A percentile compares a stretch with the other conserved stretches of the same genome.
Evolutionary conservation across 2,329 filamentous ascomycete species (phyloP).

Genomic region (Epichloe typhina): DNA sequence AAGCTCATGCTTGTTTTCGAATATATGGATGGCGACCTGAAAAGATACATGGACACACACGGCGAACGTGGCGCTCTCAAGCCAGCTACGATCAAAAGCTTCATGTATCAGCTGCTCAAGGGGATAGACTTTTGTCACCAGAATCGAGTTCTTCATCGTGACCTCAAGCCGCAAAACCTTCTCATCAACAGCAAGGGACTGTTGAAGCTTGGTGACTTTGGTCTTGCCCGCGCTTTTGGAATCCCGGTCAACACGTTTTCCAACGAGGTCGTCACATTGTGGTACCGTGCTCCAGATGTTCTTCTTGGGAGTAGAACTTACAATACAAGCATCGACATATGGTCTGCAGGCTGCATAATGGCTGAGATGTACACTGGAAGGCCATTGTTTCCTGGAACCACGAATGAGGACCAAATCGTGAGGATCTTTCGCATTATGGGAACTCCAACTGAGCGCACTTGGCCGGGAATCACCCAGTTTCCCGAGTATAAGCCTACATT

Average conservation of each 20-base stretch:
- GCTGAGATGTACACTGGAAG: slow-evolving; percentile 97
- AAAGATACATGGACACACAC: slow-evolving; percentile 95
- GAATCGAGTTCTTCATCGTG: slow-evolving; percentile 88
- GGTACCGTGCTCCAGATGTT: slow-evolving; percentile 95
- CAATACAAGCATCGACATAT: slow-evolving; percentile 99
- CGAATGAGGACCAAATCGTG: slow-evolving; percentile 93
- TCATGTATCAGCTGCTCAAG: slow-evolving; percentile 94
- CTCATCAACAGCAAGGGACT: slow-evolving; percentile 87
- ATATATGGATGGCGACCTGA: slow-evolving; percentile 96
- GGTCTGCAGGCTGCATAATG: slow-evolving; percentile 99
- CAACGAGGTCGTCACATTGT: slow-evolving; percentile 93
- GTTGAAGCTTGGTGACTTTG: slow-evolving; percentile 89
- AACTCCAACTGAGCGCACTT: slow-evolving; percentile 86
- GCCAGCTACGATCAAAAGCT: slow-evolving; percentile 86
- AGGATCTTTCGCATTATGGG: slow-evolving; percentile 99
- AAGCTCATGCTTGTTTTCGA: slow-evolving; percentile 99
- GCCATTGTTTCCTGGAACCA: slow-evolving; percentile 91
- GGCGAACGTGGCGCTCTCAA: slow-evolving; percentile 84
- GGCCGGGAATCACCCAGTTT: slow-evolving; percentile 88
- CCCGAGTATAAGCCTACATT: slow-evolving; percentile 97
- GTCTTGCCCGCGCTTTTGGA: slow-evolving; percentile 83
- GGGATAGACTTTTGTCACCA: slow-evolving; percentile 98
- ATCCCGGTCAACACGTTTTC: slow-evolving; percentile 98
- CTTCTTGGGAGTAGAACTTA: slow-evolving; percentile 88
- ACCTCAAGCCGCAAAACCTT: slow-evolving; percentile 91